Conservation (phyloP, 306 rosid genomes). For the Argentina anserina region DNA sequence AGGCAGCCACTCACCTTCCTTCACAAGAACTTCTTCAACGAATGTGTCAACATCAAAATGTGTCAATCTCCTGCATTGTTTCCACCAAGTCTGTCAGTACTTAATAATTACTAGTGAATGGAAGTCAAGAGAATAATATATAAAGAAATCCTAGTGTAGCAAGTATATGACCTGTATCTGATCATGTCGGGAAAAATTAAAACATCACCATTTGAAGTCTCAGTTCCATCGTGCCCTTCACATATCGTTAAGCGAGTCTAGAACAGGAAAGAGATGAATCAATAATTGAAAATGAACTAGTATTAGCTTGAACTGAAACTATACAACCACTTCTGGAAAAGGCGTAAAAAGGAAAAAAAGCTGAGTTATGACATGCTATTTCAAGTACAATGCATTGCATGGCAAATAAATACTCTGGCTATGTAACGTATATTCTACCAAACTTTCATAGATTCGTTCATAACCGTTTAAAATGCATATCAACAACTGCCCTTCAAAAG, state of each 20-base stretch:
- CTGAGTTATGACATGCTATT: slow-evolving; percentile 14
- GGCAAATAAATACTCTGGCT: background rate
- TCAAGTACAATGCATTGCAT: background rate
- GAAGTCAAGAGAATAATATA: background rate
- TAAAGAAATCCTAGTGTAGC: background rate
- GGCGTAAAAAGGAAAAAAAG: background rate
- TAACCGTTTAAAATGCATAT: background rate
- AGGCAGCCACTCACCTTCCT: slow-evolving; percentile 87
- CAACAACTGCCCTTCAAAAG: background rate
- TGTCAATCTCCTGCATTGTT: slow-evolving; percentile 76
- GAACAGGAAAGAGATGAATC: slow-evolving; percentile 19
- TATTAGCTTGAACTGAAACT: background rate
- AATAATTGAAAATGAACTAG: background rate
- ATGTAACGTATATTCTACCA: background rate
- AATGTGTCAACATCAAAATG: slow-evolving; percentile 95
- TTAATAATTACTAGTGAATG: background rate
- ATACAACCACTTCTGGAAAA: background rate
- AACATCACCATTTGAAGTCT: slow-evolving; percentile 95
- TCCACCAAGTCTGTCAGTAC: slow-evolving; percentile 3
- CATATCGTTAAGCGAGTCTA: slow-evolving; percentile 88
- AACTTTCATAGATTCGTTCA: background rate
- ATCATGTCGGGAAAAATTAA: slow-evolving; percentile 94
- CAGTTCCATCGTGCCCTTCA: slow-evolving; percentile 92
- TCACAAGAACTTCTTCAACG: slow-evolving; percentile 97
- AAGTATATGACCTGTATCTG: slow-evolving; percentile 71